Evolutionary conservation across 2,329 filamentous ascomycete species (phyloP).

Genomic region (Penicillium sp.): DNA sequence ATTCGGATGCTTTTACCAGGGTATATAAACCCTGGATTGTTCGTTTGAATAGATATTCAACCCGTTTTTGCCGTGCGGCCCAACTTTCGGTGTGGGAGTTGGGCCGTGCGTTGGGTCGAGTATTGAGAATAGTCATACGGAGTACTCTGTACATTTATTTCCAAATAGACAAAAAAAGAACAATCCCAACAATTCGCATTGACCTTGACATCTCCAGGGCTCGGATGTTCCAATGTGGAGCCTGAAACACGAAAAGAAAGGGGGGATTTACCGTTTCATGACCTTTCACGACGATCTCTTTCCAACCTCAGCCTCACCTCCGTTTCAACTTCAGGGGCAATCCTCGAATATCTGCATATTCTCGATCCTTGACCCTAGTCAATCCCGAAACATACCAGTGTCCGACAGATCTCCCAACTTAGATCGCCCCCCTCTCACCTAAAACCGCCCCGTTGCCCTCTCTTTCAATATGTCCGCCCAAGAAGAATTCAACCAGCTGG

Average conservation of each 20-base stretch:
- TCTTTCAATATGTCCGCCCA: constrained; percentile 46
- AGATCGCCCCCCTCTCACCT: constrained; percentile 14
- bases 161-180: background rate
- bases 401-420: constrained; percentile 5
- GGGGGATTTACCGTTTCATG: constrained; percentile 21
- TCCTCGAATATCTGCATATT: background rate
- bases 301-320: constrained; percentile 26
- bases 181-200: background rate
- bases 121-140: too few species aligned
- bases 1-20: too few species aligned
- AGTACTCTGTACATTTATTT: background rate
- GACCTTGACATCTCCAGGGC: background rate
- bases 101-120: too few species aligned
- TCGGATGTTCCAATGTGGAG: constrained; percentile 1
- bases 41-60: too few species aligned
- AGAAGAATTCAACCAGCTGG: constrained; percentile 49
- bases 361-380: background rate
- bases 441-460: constrained; percentile 7
- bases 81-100: too few species aligned
- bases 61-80: too few species aligned
- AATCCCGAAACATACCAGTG: background rate
- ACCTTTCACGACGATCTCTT: constrained; percentile 27
- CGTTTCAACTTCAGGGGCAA: constrained; percentile 19
- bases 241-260: constrained; percentile 19
- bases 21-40: too few species aligned